Evolutionary conservation across 495 filamentous ascomycete genomes (phyloP).

Genomic region (Aspergillus biplanus): DNA sequence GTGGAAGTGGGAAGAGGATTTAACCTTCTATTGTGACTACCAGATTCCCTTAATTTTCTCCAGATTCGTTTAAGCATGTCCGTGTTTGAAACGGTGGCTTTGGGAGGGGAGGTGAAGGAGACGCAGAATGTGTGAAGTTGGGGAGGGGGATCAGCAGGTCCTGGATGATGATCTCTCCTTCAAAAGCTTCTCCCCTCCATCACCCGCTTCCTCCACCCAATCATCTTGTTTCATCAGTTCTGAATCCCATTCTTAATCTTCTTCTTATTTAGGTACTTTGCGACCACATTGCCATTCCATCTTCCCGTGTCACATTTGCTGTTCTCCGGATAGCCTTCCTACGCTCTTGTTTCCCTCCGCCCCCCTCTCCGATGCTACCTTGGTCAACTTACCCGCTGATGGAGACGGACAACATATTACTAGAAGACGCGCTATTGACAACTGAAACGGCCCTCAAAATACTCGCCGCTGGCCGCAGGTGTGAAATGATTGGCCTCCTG

Average conservation of each 20-base stretch:
- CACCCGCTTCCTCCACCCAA: conserved; percentile 13
- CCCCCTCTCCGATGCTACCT: neutral
- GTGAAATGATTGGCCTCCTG: too few species aligned
- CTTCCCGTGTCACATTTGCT: conserved; percentile 3
- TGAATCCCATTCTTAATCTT: conserved; percentile 2
- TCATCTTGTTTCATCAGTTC: neutral
- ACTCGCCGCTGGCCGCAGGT: too few species aligned
- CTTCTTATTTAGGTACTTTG: too few species aligned
- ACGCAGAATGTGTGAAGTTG: neutral
- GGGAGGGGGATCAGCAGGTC: conserved; percentile 7
- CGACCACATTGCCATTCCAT: too few species aligned
- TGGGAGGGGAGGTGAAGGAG: neutral
- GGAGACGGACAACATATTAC: neutral
- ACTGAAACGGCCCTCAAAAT: too few species aligned
- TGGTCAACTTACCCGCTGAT: neutral
- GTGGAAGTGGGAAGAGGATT: neutral
- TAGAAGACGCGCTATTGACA: too few species aligned
- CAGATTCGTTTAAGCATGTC: neutral
- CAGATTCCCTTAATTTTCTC: neutral
- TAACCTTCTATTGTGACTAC: neutral
- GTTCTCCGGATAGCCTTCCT: neutral
- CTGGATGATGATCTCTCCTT: conserved; percentile 12
- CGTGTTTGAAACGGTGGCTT: neutral
- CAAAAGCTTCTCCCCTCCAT: conserved; percentile 11
- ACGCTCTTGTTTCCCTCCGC: neutral